Evolutionary conservation across 495 filamentous ascomycete genomes (phyloP).

Genomic region (Aspergillus bertholletiae): DNA sequence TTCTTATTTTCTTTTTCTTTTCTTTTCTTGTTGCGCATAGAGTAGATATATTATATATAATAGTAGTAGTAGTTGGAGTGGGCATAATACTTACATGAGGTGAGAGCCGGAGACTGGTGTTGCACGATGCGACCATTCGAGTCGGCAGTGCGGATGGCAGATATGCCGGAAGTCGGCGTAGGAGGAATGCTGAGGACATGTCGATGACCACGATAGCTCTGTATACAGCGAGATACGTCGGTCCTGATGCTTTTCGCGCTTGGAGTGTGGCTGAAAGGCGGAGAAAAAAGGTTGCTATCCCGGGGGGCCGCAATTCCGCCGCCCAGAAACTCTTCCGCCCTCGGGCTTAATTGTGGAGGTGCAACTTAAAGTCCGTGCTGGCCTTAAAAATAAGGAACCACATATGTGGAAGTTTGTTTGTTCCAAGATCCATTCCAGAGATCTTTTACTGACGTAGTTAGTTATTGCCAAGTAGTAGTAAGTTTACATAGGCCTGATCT

Average conservation of each 20-base stretch:
- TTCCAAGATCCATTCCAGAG: too few relatives aligned
- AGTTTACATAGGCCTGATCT: too few relatives aligned
- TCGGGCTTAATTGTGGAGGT: background rate
- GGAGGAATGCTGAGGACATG: slow-evolving; percentile 1
- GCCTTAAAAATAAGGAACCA: too few relatives aligned
- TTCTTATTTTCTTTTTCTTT: too few relatives aligned
- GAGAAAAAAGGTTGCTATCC: background rate
- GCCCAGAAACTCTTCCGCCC: background rate
- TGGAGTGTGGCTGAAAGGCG: background rate
- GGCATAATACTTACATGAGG: slow-evolving; percentile 1
- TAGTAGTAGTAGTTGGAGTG: slow-evolving; percentile 2
- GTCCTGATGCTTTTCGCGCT: too few relatives aligned
- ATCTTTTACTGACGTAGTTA: too few relatives aligned
- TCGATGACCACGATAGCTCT: too few relatives aligned
- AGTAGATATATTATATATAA: too few relatives aligned
- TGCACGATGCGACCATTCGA: slow-evolving; percentile 2
- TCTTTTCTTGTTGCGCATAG: too few relatives aligned
- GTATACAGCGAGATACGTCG: too few relatives aligned
- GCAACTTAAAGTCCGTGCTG: background rate
- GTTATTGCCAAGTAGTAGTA: too few relatives aligned
- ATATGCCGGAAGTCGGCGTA: background rate
- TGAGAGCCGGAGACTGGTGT: background rate
- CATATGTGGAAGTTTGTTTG: too few relatives aligned
- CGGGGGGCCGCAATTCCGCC: background rate
- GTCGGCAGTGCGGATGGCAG: background rate